Evolutionary conservation across 2,329 filamentous ascomycete species (phyloP), one percentile per base, ranked within the genome.

Genomic region (Metarhizium brunneum): DNA sequence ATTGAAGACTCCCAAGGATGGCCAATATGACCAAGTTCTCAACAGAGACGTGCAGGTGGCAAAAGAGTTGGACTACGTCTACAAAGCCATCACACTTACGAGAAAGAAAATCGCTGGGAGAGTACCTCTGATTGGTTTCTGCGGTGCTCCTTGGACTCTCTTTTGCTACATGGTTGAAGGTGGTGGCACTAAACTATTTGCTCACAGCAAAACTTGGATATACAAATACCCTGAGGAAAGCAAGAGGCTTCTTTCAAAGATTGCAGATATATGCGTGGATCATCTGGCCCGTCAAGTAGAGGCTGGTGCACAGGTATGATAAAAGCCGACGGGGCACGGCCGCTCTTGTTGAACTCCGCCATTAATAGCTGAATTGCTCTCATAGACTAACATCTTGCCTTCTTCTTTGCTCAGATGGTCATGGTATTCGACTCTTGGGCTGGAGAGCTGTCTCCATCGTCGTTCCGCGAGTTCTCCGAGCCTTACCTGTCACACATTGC

Each of bases 401-500:
- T 52, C 40, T 14, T 8, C 32, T 14, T 6, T n/a, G 2, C 35
- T 4, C 45, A 89, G 85, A 82, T 96, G 68, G 78, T 97, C 32
- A 94, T 97, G 79, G 90, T 99, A 13, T 99, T 99, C 67, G 94
- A 99, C 69, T 97, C 92, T 0, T 99, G 94, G 92, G 94, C 94
- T 2, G 92, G 91, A 47, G 94, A 99, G 74, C 79, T 99, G 49
- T 91, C 88, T 8, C 92, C 94, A 1, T 73, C 82, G 6, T 84
- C 88, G 1, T 99, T 96, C 76, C 86, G 86, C 66, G 78, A 86
- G 55, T 95, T 97, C 70, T 86, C 90, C 2, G 82, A 94, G 62
- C 94, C 94, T 1, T 96, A 92, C 68, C 79, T 99, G 54, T 81
- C 82, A 47, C 85, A 92, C 68, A 97, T 99, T 63, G 85, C 91